Evolutionary conservation across 1,139 yeast species (phyloP), one percentile per base, ranked within the genome.

Genomic region (Sugiyamaella neomexicana): DNA sequence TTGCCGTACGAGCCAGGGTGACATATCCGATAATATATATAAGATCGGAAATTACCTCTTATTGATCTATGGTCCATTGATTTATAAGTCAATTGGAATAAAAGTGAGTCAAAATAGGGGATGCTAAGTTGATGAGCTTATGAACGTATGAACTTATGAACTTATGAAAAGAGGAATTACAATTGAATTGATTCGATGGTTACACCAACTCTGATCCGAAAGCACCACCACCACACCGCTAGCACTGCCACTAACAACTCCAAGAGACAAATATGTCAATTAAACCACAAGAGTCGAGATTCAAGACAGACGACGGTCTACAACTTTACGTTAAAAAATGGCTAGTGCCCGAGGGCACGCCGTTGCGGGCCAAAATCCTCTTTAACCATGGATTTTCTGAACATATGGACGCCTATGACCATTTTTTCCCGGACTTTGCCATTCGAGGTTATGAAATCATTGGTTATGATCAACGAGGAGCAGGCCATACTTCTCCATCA

Each of bases 391-490:
- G 98, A 0, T 90, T 89, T 69, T 80, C 85, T 20, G 98, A 91
- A 66, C 80, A 79, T 57, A 58, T 82, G 50, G 69, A 65, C 15
- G 63, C 62, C 2, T 89, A 86, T 65, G 74, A 77, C 44, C 80
- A 81, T 53, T 69, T 81, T 45, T 82, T 83, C 69, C 90, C 88
- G 59, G 72, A 74, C 5, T 69, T 89, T 50, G 75, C 84, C 1
- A 68, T 67, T 31, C 62, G 66, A 3, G 97, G 97, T 1, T 87
- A 81, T 68, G 95, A 88, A 62, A 79, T 84, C 2, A 84, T 85
- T 65, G 81, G 81, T 62, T 91, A 82, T 68, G 96, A 89, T 67
- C 97, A 89, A 72, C 80, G 97, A 62, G 98, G 98, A 1, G 84
- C 91, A 9, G 97, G 97, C 4, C 79, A 77, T 53, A 87, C 97